These are phyloP conservation scores for Teratosphaeria gauchensis DNA, from an alignment of 2,329 filamentous ascomycete genomes.

Conservation along the genomic window DNA sequence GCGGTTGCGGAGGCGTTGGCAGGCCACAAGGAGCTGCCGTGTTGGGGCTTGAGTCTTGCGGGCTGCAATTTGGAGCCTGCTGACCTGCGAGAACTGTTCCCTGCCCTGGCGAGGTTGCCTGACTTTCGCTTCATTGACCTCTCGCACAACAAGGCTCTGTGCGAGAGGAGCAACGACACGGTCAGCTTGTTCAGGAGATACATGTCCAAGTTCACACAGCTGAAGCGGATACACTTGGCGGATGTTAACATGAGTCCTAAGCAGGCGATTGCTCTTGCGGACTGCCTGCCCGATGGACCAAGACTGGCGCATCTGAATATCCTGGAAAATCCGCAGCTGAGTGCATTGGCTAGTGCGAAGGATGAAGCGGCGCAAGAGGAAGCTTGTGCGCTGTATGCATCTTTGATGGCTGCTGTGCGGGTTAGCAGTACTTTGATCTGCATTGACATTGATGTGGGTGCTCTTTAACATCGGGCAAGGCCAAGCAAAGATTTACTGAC, in stretches of 20 bases:
- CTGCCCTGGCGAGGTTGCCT: slow-evolving; percentile 57
- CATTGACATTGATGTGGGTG: slow-evolving; percentile 68
- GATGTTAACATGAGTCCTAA: slow-evolving; percentile 78
- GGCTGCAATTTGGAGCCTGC: slow-evolving; percentile 71
- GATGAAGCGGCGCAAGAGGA: slow-evolving; percentile 81
- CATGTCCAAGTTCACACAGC: slow-evolving; percentile 63
- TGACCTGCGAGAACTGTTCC: slow-evolving; percentile 65
- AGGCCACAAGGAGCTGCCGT: slow-evolving; percentile 35
- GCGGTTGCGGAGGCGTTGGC: slow-evolving; percentile 43
- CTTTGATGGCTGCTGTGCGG: slow-evolving; percentile 75
- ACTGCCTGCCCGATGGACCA: slow-evolving; percentile 76
- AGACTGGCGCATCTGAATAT: slow-evolving; percentile 79
- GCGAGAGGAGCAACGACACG: slow-evolving; percentile 36
- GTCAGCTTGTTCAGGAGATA: slow-evolving; percentile 62
- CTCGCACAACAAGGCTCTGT: slow-evolving; percentile 74
- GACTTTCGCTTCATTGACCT: slow-evolving; percentile 84
- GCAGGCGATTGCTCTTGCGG: slow-evolving; percentile 82
- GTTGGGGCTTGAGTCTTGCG: slow-evolving; percentile 78
- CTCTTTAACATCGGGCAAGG: background rate
- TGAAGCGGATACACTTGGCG: slow-evolving; percentile 79
- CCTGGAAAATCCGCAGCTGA: slow-evolving; percentile 67
- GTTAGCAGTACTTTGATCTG: slow-evolving; percentile 77
- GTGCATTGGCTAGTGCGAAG: slow-evolving; percentile 60
- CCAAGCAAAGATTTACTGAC: slow-evolving; percentile 2
- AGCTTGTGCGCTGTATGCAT: slow-evolving; percentile 86